Evolutionary conservation across 805 yeast genomes (phyloP).

Genomic region (Blastobotrys terrestris): DNA sequence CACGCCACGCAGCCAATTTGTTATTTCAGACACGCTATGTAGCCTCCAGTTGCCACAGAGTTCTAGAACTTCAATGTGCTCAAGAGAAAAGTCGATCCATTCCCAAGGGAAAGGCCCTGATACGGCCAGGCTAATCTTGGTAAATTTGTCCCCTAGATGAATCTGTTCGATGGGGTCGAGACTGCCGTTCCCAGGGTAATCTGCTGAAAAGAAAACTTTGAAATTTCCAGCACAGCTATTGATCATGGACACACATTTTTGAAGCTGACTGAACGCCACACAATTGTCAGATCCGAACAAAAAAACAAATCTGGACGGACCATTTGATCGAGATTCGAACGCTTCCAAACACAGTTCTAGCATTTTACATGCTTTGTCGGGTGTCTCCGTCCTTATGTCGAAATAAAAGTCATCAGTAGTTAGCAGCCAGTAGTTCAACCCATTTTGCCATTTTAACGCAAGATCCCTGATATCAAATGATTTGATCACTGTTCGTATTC

Average conservation of each 20-base stretch:
- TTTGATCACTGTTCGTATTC: background rate
- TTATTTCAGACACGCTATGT: background rate
- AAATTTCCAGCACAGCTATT: background rate
- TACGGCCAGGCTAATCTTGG: background rate
- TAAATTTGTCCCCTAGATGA: background rate
- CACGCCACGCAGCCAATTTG: background rate
- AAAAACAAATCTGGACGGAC: background rate
- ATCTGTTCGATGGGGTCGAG: background rate
- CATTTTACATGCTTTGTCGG: background rate
- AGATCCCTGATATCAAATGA: background rate
- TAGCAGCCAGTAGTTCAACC: background rate
- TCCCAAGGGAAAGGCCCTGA: background rate
- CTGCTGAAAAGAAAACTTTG: background rate
- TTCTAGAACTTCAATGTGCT: background rate
- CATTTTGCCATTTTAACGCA: background rate
- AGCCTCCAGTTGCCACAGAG: background rate
- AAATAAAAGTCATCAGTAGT: background rate
- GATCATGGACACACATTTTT: background rate
- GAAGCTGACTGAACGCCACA: background rate
- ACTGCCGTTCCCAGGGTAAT: background rate
- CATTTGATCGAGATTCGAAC: background rate
- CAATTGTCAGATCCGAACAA: background rate
- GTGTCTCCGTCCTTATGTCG: background rate
- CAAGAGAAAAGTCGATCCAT: background rate
- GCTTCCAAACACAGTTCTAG: background rate